These are phyloP conservation scores for Fusarium globosum DNA, from an alignment of 2,329 filamentous ascomycete species.

Conservation along the genomic window DNA sequence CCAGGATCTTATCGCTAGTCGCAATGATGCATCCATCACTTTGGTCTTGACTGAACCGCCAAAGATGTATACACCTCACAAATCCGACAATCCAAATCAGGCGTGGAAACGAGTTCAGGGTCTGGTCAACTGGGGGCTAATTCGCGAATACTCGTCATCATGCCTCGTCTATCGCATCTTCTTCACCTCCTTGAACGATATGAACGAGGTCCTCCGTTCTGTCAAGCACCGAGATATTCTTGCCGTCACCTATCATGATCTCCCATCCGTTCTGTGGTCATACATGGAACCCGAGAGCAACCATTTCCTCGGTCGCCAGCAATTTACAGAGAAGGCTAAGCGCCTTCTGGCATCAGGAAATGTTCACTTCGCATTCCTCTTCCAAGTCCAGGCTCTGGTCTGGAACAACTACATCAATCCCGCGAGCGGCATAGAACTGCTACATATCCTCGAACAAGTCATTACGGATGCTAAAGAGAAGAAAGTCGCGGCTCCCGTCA, in stretches of 20 bases:
- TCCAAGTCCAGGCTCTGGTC: slow-evolving; percentile 72
- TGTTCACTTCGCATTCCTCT: slow-evolving; percentile 64
- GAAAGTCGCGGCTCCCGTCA: slow-evolving; percentile 53
- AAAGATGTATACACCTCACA: slow-evolving; percentile 54
- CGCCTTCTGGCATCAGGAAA: slow-evolving; percentile 39
- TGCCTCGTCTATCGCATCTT: slow-evolving; percentile 59
- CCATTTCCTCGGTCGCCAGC: slow-evolving; percentile 29
- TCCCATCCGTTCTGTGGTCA: slow-evolving; percentile 30
- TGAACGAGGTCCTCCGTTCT: slow-evolving; percentile 28
- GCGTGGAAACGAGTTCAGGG: slow-evolving; percentile 47
- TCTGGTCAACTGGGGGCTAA: slow-evolving; percentile 37
- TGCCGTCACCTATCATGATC: slow-evolving; percentile 37
- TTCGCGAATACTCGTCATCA: slow-evolving; percentile 43
- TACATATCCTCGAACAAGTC: slow-evolving; percentile 55
- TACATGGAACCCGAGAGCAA: slow-evolving; percentile 37
- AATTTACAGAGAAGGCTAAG: slow-evolving; percentile 34
- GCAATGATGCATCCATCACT: slow-evolving; percentile 53
- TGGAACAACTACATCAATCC: slow-evolving; percentile 73
- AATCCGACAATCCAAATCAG: background rate
- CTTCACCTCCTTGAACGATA: background rate
- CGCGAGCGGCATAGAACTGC: slow-evolving; percentile 57
- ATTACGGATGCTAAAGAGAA: slow-evolving; percentile 42
- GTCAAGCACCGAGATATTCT: slow-evolving; percentile 42
- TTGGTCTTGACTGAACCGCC: slow-evolving; percentile 65
- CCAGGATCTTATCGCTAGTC: slow-evolving; percentile 56